Evolutionary conservation across 2,329 filamentous ascomycete genomes (phyloP), one percentile per base, ranked within the genome.

Genomic region (Apiospora hydei): DNA sequence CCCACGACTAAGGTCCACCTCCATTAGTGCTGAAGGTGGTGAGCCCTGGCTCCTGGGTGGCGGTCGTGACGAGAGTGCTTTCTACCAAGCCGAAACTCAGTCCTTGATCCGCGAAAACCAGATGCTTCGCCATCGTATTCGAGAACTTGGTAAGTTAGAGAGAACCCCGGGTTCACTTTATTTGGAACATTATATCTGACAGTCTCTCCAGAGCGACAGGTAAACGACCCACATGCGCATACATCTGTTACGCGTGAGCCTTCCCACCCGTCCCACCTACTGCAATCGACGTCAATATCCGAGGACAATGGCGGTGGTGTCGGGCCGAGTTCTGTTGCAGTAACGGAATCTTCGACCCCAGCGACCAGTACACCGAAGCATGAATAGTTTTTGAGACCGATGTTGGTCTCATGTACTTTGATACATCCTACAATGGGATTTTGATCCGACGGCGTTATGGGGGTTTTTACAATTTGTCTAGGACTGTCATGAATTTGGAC

Each of bases 81-180:
- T 94, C 80, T 95, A 95, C 77, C 93, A 95, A 80, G 93, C 93
- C 5, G 93, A 96, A 82, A 94, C 93, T 1, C 92, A 94, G 82
- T 94, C 90, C 83, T 82, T 96, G 77, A 88, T 91, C 30, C 87
- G 93, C 38, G 93, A 95, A 83, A 96, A 95, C 76, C 93, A 95
- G 82, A 95, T 96, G 93, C 84, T 96, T 69, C 90, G 92, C 73
- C 88, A 91, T 79, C 87, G 93, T 68, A 93, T 95, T 72, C 87
- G 91, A 47, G 93, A 95, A 77, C 83, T 95, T 18, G 92, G 92
- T 93, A 68, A n/a, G 66, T 68, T 46, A 13, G 18, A 3, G 10
- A 26, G 7, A 68, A n/a, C 57, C 1, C 2, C 2, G 0, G n/a
- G 26, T 30, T 61, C 16, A 7, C 7, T 18, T 24, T 14, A 30